A percentile compares a stretch with the other conserved stretches of the same genome.
Conservation (phyloP, 139 green algal species). For the Coccomyxa sp. region DNA sequence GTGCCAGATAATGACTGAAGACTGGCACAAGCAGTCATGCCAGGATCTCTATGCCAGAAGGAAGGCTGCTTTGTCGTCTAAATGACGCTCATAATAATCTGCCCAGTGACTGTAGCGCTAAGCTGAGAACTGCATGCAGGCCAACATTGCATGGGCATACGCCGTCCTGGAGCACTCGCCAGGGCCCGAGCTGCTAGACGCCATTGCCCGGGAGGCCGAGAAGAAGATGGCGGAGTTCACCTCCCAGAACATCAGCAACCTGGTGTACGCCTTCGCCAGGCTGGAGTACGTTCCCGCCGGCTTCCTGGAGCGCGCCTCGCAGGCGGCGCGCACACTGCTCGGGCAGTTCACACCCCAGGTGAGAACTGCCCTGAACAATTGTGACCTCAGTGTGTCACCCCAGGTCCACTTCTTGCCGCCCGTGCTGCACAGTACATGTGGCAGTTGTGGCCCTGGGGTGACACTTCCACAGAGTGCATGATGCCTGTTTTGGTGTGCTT, state of each 20-base stretch:
- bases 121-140: slow-evolving; percentile 26
- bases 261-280: slow-evolving; percentile 28
- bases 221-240: slow-evolving; percentile 19
- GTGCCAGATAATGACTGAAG: too few relatives aligned
- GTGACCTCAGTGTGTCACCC: not conserved
- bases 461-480: too few relatives aligned
- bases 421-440: too few relatives aligned
- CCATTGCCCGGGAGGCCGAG: slow-evolving; percentile 17
- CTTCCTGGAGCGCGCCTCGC: slow-evolving; percentile 13
- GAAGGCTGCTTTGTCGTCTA: too few relatives aligned
- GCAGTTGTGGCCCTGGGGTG: too few relatives aligned
- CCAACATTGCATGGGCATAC: not conserved
- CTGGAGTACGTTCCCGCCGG: slow-evolving; percentile 22
- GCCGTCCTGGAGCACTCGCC: slow-evolving; percentile 22
- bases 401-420: too few relatives aligned
- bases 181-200: slow-evolving; percentile 21
- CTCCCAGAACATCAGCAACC: slow-evolving; percentile 19
- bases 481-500: too few relatives aligned
- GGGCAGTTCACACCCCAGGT: slow-evolving; percentile 22
- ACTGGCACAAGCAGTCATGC: too few relatives aligned
- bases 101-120: too few relatives aligned
- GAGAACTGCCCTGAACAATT: not conserved
- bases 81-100: too few relatives aligned
- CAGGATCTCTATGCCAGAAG: too few relatives aligned
- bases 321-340: slow-evolving; percentile 5